Evolutionary conservation across 108 stramenopile genomes (phyloP), one percentile per base, ranked within the genome.

Genomic region (Pseudonitzschia multistriata): DNA sequence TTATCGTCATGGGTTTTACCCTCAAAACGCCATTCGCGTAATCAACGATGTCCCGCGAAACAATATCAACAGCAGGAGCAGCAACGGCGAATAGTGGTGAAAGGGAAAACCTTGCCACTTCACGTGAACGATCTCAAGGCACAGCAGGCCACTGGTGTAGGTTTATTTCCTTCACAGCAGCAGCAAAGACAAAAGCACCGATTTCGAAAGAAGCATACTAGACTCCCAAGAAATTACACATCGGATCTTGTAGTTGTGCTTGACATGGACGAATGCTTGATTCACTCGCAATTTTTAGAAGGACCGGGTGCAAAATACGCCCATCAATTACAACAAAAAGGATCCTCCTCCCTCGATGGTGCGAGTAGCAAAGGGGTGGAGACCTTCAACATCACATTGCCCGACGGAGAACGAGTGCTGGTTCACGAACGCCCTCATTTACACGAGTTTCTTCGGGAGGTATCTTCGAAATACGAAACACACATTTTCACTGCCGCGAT

Each of bases 231-330:
- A 55, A 29, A 83, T 11, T 85, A 82, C 62, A 76, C 82, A 5
- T 96, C 95, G 11, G 95, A 93, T 73, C 73, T 96, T 2, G 72
- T 93, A 15, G 96, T 99, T 8, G 95, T 99, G 27, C 82, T 99
- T 25, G 99, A 99, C 71, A 91, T 98, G 86, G 99, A 99, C 72
- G 99, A 99, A 79, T 98, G 98, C 48, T 79, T 99, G 49, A 95
- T 99, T 62, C 99, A 99, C 77, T 95, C 96, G 48, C 95, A 98
- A 77, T 95, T 97, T 74, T 66, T 86, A 50, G 71, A 85, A 28
- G 59, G 62, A 22, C 77, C 87, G 65, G 76, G 78, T 24, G 55
- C 74, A 13, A 73, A 76, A 49, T 78, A 72, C 25, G 78, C 81
- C 17, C 72, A 86, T 49, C 82, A 81, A 65, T 71, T 81, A 21